Percentiles rank a stretch among this genome's conserved stretches.
These are phyloP conservation scores for Mucor circinelloides DNA, from an alignment of 371 early-diverging fungal genomes.

Conservation along the genomic window DNA sequence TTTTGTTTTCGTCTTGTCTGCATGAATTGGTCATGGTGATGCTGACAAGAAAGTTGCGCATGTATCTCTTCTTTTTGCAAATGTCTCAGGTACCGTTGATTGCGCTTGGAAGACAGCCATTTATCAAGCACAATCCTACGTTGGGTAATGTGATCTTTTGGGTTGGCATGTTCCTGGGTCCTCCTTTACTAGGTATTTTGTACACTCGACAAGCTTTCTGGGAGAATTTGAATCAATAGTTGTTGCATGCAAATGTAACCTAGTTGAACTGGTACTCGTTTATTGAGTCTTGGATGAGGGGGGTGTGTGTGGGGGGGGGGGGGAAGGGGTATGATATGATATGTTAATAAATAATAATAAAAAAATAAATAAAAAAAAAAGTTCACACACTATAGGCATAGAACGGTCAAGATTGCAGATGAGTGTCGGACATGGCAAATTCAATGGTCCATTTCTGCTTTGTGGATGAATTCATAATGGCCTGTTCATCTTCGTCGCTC, in stretches of 20 bases:
- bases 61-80: conserved; percentile 84
- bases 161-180: conserved; percentile 78
- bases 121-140: conserved; percentile 58
- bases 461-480: not conserved
- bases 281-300: too few species aligned
- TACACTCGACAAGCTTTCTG: conserved; percentile 62
- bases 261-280: too few species aligned
- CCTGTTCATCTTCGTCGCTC: conserved; percentile 19
- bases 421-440: not conserved
- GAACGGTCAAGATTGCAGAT: not conserved
- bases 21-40: conserved; percentile 90
- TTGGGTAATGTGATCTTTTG: conserved; percentile 84
- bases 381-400: too few species aligned
- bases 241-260: too few species aligned
- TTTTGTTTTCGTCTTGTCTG: conserved; percentile 82
- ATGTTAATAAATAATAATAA: not conserved
- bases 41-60: conserved; percentile 65
- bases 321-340: not conserved
- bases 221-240: not conserved
- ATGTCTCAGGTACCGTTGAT: conserved; percentile 94
- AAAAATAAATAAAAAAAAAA: not conserved
- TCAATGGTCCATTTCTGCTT: not conserved
- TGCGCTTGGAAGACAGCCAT: conserved; percentile 57
- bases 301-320: too few species aligned
- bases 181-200: conserved; percentile 74